Evolutionary conservation across 495 filamentous ascomycete species (phyloP), one percentile per base, ranked within the genome.

Genomic region (Penicillium desertorum): DNA sequence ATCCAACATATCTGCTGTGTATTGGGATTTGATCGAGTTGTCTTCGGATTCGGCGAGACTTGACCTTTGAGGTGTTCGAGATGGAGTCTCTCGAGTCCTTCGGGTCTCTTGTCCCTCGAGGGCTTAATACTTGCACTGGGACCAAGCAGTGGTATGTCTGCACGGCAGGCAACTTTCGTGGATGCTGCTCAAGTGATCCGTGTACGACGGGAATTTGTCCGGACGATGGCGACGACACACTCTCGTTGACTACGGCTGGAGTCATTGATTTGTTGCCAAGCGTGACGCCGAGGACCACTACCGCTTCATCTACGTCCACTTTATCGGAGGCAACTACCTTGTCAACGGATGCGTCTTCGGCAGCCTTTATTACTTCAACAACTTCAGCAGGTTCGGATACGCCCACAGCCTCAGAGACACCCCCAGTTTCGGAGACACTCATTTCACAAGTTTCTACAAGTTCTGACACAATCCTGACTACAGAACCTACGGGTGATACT

Each of bases 161-260:
- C 51, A 60, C 48, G 6, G 54, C 29, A 43, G 68, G 68, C 0
- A 22, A 49, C 37, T 76, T 63, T 51, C 54, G 34, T n/a, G 75
- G 74, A 36, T 78, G 75, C 57, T 78, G 75, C 45, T 72, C 71
- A 12, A 66, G 57, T 17, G 62, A 76, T 53, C 72, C 75, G 17
- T 76, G 75, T 51, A 63, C 55, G 5, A 51, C 50, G 32, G 72
- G 71, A 3, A 42, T 71, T 8, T 78, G 75, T 64, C 64, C 68
- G 9, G 72, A 71, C 36, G 61, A 68, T 30, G 41, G 59, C 42
- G 19, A 41, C 1, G 30, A 46, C 19, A 39, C 43, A 27, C 14
- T 43, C 4, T 29, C n/a, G 8, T 10, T 32, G n/a, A 53, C 37
- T 4, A 32, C 37, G 11, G 10, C 36, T 52, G 32, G 10, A n/a